Evolutionary conservation across 1,139 yeast species (phyloP), one percentile per base, ranked within the genome.

Genomic region (Pichia sp.): DNA sequence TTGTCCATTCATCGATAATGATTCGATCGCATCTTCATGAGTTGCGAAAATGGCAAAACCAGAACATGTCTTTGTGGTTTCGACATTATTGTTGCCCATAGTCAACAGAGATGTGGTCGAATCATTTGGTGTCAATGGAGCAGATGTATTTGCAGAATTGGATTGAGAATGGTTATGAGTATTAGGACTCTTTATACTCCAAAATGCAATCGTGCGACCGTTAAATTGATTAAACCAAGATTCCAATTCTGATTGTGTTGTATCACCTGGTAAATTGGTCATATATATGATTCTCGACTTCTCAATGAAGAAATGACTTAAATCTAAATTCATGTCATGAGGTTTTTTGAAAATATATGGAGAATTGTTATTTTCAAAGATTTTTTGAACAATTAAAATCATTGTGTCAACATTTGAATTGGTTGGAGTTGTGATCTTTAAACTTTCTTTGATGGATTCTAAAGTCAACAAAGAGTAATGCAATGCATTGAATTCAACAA

Each of bases 141-240:
- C 2, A 28, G 31, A 28, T 24, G 28, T 12, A 37, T 20, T 11
- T 11, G 18, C n/a, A n/a, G n/a, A 32, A 32, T 14, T n/a, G 5
- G 18, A 17, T 7, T n/a, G 18, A 5, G 51, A 22, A 19, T 40
- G 38, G 27, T 42, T 41, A 12, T 34, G 17, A 14, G 34, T 4
- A 11, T 15, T 85, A 33, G 81, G 75, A 15, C 75, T 72, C 59
- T 84, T 83, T 47, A 90, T 72, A 1, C 94, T 83, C 96, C 96
- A 89, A 62, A 89, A 87, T 8, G 96, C 94, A 42, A 87, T 76
- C 1, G 96, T 96, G 41, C 93, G 75, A 4, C 89, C 85, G 2
- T 96, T 96, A 61, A 77, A 83, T 61, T 86, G 95, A 4, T 90
- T 81, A 61, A 89, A 89, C 96, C 97, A 91, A 35, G 85, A 76